Evolutionary conservation across 2,329 filamentous ascomycete genomes (phyloP), one percentile per base, ranked within the genome.

Genomic region (Seiridium unicorne): DNA sequence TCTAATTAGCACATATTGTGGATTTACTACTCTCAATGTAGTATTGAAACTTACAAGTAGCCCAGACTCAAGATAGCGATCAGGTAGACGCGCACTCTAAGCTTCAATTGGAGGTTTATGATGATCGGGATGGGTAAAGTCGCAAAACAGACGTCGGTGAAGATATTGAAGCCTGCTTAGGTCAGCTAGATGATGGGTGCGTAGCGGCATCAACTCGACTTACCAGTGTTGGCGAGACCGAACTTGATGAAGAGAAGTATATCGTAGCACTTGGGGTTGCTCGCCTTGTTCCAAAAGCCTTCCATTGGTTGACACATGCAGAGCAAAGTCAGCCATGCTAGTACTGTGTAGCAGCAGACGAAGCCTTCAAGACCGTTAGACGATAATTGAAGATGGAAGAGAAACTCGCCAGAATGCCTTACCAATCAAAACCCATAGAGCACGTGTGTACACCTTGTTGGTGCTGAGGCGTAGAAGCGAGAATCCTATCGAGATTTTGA

Each of bases 111-210:
- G n/a, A 79, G 65, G 5, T 67, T 65, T 72, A 75, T 76, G 54
- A 80, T 76, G 58, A 80, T 72, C 3, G 75, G 74, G 1, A 79
- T 68, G 1, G 78, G 77, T 18, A 79, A 66, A 1, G 75, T 72
- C 0, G 76, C 77, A 42, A 79, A 77, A n/a, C 73, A 67, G 6
- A 79, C 68, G 57, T 80, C 77, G n/a, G 77, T 79, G 7, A 73
- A 69, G 44, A 79, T 78, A 59, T 79, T 78, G 67, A 77, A 72
- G 3, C 66, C 73, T 70, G 68, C 13, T 34, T 10, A 46, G 11
- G 9, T 57, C 3, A 51, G 55, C 9, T 18, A 31, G 8, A 4
- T 38, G 49, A 53, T 13, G 5, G n/a, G 32, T 38, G n/a, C 10
- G 13, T 9, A 26, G 46, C 35, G 34, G 8, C 6, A 13, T 44